Evolutionary conservation across 768 basidiomycete genomes (phyloP), one percentile per base, ranked within the genome.

Genomic region (Hirschioporus abietinus): DNA sequence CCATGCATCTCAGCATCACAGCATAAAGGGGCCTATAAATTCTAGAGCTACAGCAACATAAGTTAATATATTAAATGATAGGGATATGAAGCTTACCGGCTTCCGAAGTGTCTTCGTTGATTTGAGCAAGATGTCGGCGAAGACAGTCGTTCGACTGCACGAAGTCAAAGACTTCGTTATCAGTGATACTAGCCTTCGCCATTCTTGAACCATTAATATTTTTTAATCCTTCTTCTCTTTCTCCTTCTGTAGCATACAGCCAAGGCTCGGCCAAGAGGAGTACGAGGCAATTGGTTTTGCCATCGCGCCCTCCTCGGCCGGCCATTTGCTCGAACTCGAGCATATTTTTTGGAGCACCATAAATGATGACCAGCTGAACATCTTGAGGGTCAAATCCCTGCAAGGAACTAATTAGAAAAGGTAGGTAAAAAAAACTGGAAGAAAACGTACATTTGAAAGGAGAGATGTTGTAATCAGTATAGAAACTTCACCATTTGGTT

Each of bases 341-440:
- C 42, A 52, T 52, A 52, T 52, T 52, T 52, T 52, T 52, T 20
- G 42, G 42, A 2, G 42, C 42, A 52, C 42, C 42, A 52, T 52
- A 52, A 20, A 52, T 52, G 42, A 52, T 52, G 42, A 52, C 42
- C 42, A 52, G 42, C 1, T 52, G 5, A 52, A 52, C 12, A 52
- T 52, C 42, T 52, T 3, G 20, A 15, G 42, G 42, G 42, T 52
- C 42, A 15, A 52, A 52, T 52, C 42, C 42, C 42, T 52, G 42
- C 20, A 15, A 15, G 12, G 42, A 15, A n/a, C n/a, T n/a, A n/a
- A 15, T 52, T 20, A 52, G 12, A 52, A 15, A 52, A 52, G 42
- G 42, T 52, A 52, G 20, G 42, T 52, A 52, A 52, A 52, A 52
- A 52, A 52, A 52, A 52, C 42, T n/a, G n/a, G n/a, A 52, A 52